Conservation (phyloP, 352 stramenopile genomes). For the Globisporangium echinulatum region DNA sequence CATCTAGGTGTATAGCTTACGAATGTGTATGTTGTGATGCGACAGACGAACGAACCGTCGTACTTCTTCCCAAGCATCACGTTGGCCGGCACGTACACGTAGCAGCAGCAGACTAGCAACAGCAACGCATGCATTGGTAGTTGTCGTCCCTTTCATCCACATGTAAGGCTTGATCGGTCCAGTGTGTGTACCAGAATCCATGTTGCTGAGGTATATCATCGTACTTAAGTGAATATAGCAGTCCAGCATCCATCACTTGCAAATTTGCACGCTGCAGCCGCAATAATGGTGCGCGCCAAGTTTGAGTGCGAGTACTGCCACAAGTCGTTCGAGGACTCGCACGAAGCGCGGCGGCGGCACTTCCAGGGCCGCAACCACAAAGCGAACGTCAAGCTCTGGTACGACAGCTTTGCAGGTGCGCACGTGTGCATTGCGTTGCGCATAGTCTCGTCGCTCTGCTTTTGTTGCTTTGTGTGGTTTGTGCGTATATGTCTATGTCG, state of each 20-base stretch:
- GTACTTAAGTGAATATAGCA: too few species aligned
- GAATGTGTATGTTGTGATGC: background rate
- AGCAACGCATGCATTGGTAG: too few species aligned
- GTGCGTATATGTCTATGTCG: too few species aligned
- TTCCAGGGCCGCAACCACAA: constrained; percentile 66
- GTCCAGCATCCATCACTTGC: too few species aligned
- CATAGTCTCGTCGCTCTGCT: background rate
- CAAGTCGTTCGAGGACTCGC: constrained; percentile 75
- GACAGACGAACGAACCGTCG: constrained; percentile 51
- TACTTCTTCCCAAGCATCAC: constrained; percentile 88
- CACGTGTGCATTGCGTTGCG: constrained; percentile 9
- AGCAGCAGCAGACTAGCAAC: constrained; percentile 6
- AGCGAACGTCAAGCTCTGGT: constrained; percentile 82
- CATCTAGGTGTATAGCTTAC: background rate
- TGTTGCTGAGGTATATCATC: too few species aligned
- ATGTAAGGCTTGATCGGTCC: too few species aligned
- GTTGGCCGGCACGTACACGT: constrained; percentile 68
- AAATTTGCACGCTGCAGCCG: too few species aligned
- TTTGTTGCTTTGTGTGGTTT: background rate
- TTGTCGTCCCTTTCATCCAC: too few species aligned
- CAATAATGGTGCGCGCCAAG: constrained; percentile 43
- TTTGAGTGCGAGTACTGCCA: constrained; percentile 78
- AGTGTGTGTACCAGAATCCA: background rate
- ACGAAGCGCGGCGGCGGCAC: constrained; percentile 61
- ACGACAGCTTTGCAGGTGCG: constrained; percentile 70